Conservation (phyloP, 2,329 filamentous ascomycete species). For the Colletotrichum karsti region DNA sequence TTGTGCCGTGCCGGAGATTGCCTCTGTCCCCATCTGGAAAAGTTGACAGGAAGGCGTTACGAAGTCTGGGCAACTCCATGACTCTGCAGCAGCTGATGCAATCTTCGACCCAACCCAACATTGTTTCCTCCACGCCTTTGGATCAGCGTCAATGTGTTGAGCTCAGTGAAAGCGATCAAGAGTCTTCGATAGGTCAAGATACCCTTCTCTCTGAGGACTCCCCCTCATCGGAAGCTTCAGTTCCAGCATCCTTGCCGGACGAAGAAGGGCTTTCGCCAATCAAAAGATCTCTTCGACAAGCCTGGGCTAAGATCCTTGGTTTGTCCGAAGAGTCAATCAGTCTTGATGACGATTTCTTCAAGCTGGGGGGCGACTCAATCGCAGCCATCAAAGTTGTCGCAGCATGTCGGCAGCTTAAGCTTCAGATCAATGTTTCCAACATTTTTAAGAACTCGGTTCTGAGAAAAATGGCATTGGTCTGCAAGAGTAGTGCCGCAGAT, state of each 20-base stretch:
- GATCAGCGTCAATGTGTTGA: neutral
- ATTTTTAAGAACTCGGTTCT: conserved; percentile 20
- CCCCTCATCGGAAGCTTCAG: neutral
- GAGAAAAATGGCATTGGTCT: conserved; percentile 7
- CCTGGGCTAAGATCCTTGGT: conserved; percentile 28
- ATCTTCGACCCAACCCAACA: neutral
- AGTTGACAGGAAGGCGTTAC: conserved; percentile 7
- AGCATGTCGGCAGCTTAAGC: neutral
- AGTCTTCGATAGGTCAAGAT: neutral
- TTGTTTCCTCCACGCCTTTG: neutral
- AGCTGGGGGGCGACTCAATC: conserved; percentile 35
- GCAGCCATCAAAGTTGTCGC: conserved; percentile 35
- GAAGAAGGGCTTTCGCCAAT: neutral
- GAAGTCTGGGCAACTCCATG: neutral
- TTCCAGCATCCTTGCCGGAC: neutral
- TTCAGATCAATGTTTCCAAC: conserved; percentile 13
- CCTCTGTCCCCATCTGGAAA: conserved; percentile 15
- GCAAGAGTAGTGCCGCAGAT: neutral
- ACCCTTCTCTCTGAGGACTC: neutral
- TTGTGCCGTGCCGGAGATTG: neutral
- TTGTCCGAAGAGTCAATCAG: conserved; percentile 35
- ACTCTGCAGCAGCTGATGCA: neutral
- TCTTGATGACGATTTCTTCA: conserved; percentile 36
- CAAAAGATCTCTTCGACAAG: neutral
- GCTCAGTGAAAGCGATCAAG: neutral